Evolutionary conservation across 2,329 filamentous ascomycete genomes (phyloP).

Genomic region (Blastomyces percursus): DNA sequence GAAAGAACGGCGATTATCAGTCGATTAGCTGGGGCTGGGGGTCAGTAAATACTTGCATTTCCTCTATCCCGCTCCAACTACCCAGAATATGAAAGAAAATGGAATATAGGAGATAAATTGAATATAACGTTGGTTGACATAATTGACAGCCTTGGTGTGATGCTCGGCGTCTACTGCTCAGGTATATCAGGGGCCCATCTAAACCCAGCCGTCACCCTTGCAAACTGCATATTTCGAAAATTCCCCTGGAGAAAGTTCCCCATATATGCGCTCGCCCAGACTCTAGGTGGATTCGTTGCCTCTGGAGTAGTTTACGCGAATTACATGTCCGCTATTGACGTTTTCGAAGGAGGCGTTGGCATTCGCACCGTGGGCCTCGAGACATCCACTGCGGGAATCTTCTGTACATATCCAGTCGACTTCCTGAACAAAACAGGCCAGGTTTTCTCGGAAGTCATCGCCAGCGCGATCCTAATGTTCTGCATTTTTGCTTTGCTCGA

Average conservation of each 20-base stretch:
- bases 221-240: slow-evolving; percentile 56
- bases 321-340: slow-evolving; percentile 54
- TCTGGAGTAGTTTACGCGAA: slow-evolving; percentile 52
- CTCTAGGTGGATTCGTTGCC: slow-evolving; percentile 56
- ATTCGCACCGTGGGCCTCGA: slow-evolving; percentile 51
- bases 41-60: slow-evolving; percentile 19
- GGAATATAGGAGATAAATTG: not conserved
- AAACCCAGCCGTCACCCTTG: slow-evolving; percentile 60
- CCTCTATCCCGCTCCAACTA: slow-evolving; percentile 7
- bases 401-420: slow-evolving; percentile 56
- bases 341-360: slow-evolving; percentile 47
- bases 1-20: slow-evolving; percentile 39
- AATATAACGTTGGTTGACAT: not conserved
- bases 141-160: slow-evolving; percentile 47
- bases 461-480: slow-evolving; percentile 58
- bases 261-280: slow-evolving; percentile 54
- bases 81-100: not conserved
- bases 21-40: slow-evolving; percentile 44
- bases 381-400: slow-evolving; percentile 57
- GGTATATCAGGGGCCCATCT: slow-evolving; percentile 55
- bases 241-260: slow-evolving; percentile 61
- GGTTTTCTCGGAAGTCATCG: slow-evolving; percentile 63
- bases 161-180: slow-evolving; percentile 54
- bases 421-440: slow-evolving; percentile 55
- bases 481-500: slow-evolving; percentile 57